Base-by-base conservation (phyloP, 1,284 basidiomycete genomes). In the Crocinoboletus sp. region DNA sequence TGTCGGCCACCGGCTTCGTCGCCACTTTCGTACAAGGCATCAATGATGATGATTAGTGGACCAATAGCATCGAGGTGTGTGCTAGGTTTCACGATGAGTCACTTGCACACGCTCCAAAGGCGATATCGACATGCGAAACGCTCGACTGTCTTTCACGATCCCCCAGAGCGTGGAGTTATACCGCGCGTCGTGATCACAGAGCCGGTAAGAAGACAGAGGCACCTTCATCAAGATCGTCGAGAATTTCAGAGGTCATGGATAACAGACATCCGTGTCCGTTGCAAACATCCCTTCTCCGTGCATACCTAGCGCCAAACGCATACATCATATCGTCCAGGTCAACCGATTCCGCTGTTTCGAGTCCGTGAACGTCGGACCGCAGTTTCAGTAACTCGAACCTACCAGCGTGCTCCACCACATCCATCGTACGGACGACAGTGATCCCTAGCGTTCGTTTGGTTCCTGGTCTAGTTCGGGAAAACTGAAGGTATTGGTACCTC, bases 21-120 rank as follows among this genome's bases (percentile, higher is more conserved):
- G 0, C 49, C 43, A 13, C 53, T 39, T 9, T 53, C 53, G 1
- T 54, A 41, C 1, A 52, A 35, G 0, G 53, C 52, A 3, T 53
- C 53, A 0, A 53, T n/a, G 1, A 53, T 28, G 3, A 53, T 8
- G 16, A 53, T 3, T 1, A 52, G 11, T 1, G 50, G 39, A 2
- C 49, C 49, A 1, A 50, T 32, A 3, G n/a, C 0, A 1, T 29
- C 9, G 11, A 52, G 16, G 2, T n/a, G 5, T 15, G 20, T 16
- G 28, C 49, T 48, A 8, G 49, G 38, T 7, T 17, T 19, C 1
- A 50, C 12, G 17, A 50, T 31, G 4, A 48, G 15, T 5, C 4
- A 10, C 33, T 50, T 13, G n/a, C 2, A 46, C 2, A 15, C 48
- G 49, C 17, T 50, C 48, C 0, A 5, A 17, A 0, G 33, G 41